A percentile compares a stretch with the other conserved stretches of the same genome.
Conservation (phyloP, 176 grass and related monocot genomes). For the Pontederia crassipes region DNA sequence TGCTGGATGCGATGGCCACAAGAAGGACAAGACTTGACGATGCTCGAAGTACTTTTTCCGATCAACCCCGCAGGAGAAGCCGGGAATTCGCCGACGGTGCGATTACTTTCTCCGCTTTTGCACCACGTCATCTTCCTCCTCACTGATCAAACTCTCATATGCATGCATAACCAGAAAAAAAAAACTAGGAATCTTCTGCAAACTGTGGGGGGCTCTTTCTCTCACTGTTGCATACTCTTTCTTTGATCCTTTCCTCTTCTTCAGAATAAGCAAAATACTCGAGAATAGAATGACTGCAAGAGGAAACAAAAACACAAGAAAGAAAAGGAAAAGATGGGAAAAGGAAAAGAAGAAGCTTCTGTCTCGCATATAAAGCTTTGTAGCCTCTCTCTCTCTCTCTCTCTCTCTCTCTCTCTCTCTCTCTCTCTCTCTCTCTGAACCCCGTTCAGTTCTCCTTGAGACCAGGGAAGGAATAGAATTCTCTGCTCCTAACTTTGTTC, state of each 20-base stretch:
- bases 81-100: neutral
- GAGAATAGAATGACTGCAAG: neutral
- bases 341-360: constrained; percentile 4
- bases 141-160: neutral
- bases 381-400: neutral
- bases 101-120: neutral
- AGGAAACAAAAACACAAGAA: neutral
- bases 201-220: neutral
- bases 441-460: neutral
- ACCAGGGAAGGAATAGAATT: constrained; percentile 5
- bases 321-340: neutral
- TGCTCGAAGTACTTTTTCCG: neutral
- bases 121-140: neutral
- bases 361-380: neutral
- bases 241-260: too few species aligned
- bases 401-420: neutral
- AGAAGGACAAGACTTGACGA: constrained; percentile 3
- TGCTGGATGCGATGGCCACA: constrained; percentile 13
- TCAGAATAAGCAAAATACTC: neutral
- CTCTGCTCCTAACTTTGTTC: neutral
- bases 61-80: neutral
- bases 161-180: too few species aligned
- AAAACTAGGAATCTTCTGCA: neutral
- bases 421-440: neutral
- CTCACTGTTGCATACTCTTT: neutral